A percentile compares a stretch with the other conserved stretches of the same genome.
phyloP scores from a whole-genome alignment of 1,284 basidiomycete genomes.

The Mrakiaceae sp. region DNA sequence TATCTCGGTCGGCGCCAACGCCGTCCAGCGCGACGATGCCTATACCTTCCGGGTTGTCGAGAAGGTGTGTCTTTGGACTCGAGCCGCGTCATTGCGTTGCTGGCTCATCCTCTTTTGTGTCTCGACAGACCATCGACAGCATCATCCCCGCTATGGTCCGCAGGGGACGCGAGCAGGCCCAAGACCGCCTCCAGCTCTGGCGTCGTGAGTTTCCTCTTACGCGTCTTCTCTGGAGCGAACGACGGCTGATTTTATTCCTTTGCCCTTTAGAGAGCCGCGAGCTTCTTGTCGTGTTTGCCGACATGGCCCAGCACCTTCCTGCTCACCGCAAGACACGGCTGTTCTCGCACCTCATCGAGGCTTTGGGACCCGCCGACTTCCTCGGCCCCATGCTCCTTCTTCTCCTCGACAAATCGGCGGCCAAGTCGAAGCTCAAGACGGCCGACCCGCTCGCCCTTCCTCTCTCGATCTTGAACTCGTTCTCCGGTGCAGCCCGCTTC shows the following conservation, averaged over 20 bases:
- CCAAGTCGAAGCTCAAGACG: slow-evolving; percentile 56
- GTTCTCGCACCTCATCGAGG: slow-evolving; percentile 80
- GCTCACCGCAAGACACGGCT: slow-evolving; percentile 51
- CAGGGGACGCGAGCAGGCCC: slow-evolving; percentile 47
- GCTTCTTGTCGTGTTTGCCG: slow-evolving; percentile 36
- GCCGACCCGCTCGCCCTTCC: slow-evolving; percentile 60
- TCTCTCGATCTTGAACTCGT: slow-evolving; percentile 52
- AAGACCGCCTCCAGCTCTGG: slow-evolving; percentile 8
- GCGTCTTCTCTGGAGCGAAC: not conserved
- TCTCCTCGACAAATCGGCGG: slow-evolving; percentile 65
- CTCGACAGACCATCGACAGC: slow-evolving; percentile 65
- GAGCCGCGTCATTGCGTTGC: not conserved
- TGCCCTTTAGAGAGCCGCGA: slow-evolving; percentile 24
- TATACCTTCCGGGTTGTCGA: slow-evolving; percentile 93
- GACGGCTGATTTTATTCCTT: not conserved
- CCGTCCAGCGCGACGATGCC: slow-evolving; percentile 90
- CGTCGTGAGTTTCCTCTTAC: not conserved
- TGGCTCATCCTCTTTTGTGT: not conserved
- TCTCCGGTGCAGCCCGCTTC: slow-evolving; percentile 44
- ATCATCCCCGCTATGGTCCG: slow-evolving; percentile 87
- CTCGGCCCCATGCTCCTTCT: slow-evolving; percentile 75
- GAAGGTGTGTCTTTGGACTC: slow-evolving; percentile 44
- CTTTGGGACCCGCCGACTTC: slow-evolving; percentile 71
- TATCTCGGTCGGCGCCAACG: slow-evolving; percentile 95
- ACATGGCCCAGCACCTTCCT: slow-evolving; percentile 36